A percentile compares a stretch with the other conserved stretches of the same genome.
Evolutionary conservation across 495 filamentous ascomycete species (phyloP).

Genomic region (Talaromyces thailandensis): DNA sequence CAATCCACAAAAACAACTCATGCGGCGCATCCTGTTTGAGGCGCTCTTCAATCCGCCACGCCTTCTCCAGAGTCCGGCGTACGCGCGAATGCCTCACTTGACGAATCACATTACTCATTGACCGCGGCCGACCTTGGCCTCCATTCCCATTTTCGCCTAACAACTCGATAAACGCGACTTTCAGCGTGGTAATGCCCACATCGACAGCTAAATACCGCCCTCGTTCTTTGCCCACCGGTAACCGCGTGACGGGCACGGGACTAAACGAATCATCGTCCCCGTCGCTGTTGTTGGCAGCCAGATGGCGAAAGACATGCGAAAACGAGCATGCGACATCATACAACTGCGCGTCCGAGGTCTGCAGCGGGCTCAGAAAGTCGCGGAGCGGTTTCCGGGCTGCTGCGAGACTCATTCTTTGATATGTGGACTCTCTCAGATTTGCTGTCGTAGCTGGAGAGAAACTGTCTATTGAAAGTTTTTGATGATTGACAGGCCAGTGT

Average conservation of each 20-base stretch:
- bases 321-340: slow-evolving; percentile 6
- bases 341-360: slow-evolving; percentile 10
- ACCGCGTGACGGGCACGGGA: slow-evolving; percentile 66
- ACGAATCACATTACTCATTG: slow-evolving; percentile 30
- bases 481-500: background rate
- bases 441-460: background rate
- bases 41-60: slow-evolving; percentile 72
- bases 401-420: slow-evolving; percentile 6
- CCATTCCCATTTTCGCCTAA: slow-evolving; percentile 31
- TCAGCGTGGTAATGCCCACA: slow-evolving; percentile 75
- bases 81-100: slow-evolving; percentile 42
- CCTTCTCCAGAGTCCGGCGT: slow-evolving; percentile 53
- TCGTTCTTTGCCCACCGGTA: slow-evolving; percentile 52
- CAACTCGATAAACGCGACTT: slow-evolving; percentile 71
- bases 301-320: slow-evolving; percentile 5
- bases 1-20: slow-evolving; percentile 72
- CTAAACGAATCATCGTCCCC: slow-evolving; percentile 61
- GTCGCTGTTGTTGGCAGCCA: slow-evolving; percentile 19
- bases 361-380: slow-evolving; percentile 18
- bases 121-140: slow-evolving; percentile 13
- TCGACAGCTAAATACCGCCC: slow-evolving; percentile 72
- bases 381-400: background rate
- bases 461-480: background rate
- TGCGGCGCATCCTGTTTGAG: slow-evolving; percentile 70
- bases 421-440: background rate